Evolutionary conservation across 1,284 basidiomycete genomes (phyloP), one percentile per base, ranked within the genome.

Genomic region (Hypsizygus ulmarius): DNA sequence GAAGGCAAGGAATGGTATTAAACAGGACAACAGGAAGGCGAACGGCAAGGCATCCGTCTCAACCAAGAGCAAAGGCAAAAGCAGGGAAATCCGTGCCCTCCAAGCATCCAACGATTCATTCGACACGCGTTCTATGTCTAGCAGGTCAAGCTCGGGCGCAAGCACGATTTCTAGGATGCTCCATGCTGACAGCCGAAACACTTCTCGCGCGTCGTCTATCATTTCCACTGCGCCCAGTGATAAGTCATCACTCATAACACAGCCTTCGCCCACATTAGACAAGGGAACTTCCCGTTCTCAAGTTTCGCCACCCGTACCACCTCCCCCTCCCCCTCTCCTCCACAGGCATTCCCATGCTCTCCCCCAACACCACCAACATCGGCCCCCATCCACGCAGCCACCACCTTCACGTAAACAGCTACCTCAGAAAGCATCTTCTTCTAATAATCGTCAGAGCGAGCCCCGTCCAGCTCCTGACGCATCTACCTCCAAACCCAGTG

Each of bases 121-220:
- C 6, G 57, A 59, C 25, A 45, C 39, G 10, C 48, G 32, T 38
- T 61, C 57, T 10, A 45, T 45, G 15, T 57, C 57, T 32, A 61
- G 59, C 49, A 47, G 49, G 28, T 70, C 71, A 3, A 68, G 65
- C 27, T 73, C 73, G 32, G 63, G 67, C 42, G 65, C 68, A 19
- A 71, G 63, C 36, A 58, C 61, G 6, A 62, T 67, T 2, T 62
- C 64, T n/a, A 65, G 60, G 36, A 55, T 75, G 47, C 60, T 72
- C 8, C 56, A 64, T 39, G 55, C 64, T 25, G 54, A 54, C 36
- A 70, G 69, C 42, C 59, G 56, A 38, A 49, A 55, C 7, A 59
- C 52, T 18, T 78, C 77, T 16, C 74, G 75, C 14, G 67, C 74
- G 14, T 78, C 79, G 5, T 81, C 79, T 18, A 65, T 78, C 12